phyloP scores from a whole-genome alignment of 176 grass and related monocot species.

The Canna indica region DNA sequence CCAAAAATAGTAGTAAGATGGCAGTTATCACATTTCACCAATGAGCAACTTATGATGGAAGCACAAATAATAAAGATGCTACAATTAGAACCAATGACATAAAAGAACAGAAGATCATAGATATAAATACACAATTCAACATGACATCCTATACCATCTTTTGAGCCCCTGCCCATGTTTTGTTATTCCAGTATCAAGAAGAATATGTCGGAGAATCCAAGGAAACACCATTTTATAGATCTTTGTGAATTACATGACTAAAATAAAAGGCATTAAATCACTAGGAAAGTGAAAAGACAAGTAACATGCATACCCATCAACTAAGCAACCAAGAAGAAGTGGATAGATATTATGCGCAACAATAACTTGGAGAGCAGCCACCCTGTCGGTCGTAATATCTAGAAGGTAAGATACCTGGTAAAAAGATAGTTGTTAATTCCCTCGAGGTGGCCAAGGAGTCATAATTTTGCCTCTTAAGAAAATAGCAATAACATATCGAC shows the following conservation, averaged over 20 bases:
- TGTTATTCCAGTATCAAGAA: background rate
- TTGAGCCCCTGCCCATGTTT: background rate
- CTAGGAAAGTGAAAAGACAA: background rate
- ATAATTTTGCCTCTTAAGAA: slow-evolving; percentile 9
- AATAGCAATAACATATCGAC: background rate
- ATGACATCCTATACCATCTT: background rate
- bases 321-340: slow-evolving; percentile 64
- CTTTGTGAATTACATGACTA: background rate
- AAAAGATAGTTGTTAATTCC: slow-evolving; percentile 6
- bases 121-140: background rate
- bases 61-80: too few species aligned
- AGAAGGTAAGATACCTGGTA: slow-evolving; percentile 68
- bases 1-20: too few species aligned
- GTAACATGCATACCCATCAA: slow-evolving; percentile 54
- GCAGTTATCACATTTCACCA: too few species aligned
- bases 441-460: background rate
- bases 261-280: too few species aligned
- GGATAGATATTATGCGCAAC: slow-evolving; percentile 66
- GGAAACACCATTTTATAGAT: background rate
- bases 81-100: too few species aligned
- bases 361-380: slow-evolving; percentile 45
- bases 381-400: slow-evolving; percentile 40
- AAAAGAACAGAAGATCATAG: too few species aligned
- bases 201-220: background rate
- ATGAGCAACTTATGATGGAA: too few species aligned